phyloP scores from a whole-genome alignment of 2,329 filamentous ascomycete genomes.

The Monilinia polystroma region DNA sequence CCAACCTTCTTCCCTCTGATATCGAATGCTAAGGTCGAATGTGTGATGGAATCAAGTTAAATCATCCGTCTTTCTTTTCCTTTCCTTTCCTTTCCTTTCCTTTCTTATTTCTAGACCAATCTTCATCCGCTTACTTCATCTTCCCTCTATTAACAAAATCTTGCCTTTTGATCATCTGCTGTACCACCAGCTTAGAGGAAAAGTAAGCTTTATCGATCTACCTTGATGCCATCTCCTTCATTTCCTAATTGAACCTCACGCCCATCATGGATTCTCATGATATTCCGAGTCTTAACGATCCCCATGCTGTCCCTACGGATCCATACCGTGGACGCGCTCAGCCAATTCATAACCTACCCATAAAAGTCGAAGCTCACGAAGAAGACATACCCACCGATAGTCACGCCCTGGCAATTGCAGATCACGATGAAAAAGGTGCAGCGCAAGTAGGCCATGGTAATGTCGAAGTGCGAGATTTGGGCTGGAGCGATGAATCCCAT shows the following conservation, averaged over 20 bases:
- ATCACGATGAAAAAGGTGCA: conserved; percentile 44
- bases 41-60: too few relatives aligned
- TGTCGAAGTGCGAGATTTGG: conserved; percentile 54
- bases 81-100: background rate
- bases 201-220: background rate
- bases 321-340: conserved; percentile 14
- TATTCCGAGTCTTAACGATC: conserved; percentile 14
- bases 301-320: conserved; percentile 16
- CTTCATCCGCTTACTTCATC: background rate
- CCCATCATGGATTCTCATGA: conserved; percentile 4
- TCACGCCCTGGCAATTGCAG: conserved; percentile 45
- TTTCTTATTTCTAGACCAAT: background rate
- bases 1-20: background rate
- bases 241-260: too few relatives aligned
- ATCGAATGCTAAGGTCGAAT: too few relatives aligned
- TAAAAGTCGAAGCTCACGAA: conserved; percentile 31
- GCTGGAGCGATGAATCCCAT: conserved; percentile 54
- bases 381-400: conserved; percentile 43
- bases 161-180: background rate
- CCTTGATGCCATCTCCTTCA: background rate
- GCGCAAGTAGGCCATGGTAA: conserved; percentile 44
- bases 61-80: background rate
- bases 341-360: conserved; percentile 29
- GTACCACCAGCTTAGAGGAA: too few relatives aligned
- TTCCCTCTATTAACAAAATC: background rate